Evolutionary conservation across 2,329 filamentous ascomycete species (phyloP).

Genomic region (Fusarium sp.): DNA sequence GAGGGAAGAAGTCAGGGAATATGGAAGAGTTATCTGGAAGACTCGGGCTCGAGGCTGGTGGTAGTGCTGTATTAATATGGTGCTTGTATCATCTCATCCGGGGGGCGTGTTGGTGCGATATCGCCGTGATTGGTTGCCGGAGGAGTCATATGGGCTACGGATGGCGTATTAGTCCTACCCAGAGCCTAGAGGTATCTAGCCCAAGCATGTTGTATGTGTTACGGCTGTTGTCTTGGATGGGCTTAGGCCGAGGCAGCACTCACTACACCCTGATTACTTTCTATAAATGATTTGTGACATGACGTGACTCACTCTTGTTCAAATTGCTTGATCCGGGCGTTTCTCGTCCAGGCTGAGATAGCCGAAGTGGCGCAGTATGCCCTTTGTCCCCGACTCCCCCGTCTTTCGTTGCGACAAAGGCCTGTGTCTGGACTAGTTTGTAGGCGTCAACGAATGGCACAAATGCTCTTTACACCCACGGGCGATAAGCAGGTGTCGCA

Average conservation of each 20-base stretch:
- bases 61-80: constrained; percentile 39
- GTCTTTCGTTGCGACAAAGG: not conserved
- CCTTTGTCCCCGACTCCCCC: not conserved
- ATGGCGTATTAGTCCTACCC: constrained; percentile 38
- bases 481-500: constrained; percentile 27
- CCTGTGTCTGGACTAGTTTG: constrained; percentile 4
- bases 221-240: constrained; percentile 12
- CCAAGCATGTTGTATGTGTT: not conserved
- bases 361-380: constrained; percentile 34
- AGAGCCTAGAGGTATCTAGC: not conserved
- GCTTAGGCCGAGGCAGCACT: constrained; percentile 21
- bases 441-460: constrained; percentile 8
- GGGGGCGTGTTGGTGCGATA: constrained; percentile 38
- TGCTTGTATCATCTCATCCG: constrained; percentile 43
- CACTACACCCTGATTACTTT: constrained; percentile 1
- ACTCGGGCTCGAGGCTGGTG: constrained; percentile 14
- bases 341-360: constrained; percentile 12
- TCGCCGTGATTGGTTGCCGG: constrained; percentile 39
- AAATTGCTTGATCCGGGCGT: constrained; percentile 34
- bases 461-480: not conserved
- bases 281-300: constrained; percentile 11
- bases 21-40: constrained; percentile 44
- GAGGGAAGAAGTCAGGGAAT: constrained; percentile 26
- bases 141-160: constrained; percentile 46
- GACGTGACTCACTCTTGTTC: constrained; percentile 37